Evolutionary conservation across 2,329 filamentous ascomycete species (phyloP).

Genomic region (Pseudopithomyces maydicus): DNA sequence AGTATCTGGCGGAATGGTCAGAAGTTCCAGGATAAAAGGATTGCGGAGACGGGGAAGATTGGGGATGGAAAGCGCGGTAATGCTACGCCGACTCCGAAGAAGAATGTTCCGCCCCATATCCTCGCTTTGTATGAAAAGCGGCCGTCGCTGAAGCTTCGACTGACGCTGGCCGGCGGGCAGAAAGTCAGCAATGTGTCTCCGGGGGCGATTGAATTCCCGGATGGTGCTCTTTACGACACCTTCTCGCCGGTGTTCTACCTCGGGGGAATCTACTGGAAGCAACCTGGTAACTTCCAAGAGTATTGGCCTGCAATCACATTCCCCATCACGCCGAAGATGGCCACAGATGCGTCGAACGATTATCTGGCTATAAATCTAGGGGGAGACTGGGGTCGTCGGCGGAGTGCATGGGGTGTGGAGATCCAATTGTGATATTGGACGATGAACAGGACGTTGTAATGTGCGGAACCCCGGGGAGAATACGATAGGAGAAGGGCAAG

Average conservation of each 20-base stretch:
- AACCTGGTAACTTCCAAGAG: constrained; percentile 10
- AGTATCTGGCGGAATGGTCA: no score
- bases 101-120: background rate
- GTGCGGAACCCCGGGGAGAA: constrained; percentile 8
- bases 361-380: constrained; percentile 9
- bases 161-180: background rate
- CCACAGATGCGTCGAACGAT: background rate
- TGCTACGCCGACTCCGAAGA: no score
- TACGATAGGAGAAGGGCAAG: constrained; percentile 13
- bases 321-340: constrained; percentile 3
- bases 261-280: background rate
- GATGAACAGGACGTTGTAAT: constrained; percentile 18
- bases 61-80: no score
- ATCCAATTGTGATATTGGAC: constrained; percentile 10
- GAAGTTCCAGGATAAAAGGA: no score
- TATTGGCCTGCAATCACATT: constrained; percentile 19
- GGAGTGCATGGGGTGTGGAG: constrained; percentile 4
- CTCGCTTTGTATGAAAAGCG: background rate
- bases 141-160: background rate
- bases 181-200: background rate
- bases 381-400: constrained; percentile 3
- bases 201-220: no score
- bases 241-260: constrained; percentile 4
- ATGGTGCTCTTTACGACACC: constrained; percentile 4
- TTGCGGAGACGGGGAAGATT: no score